Conservation (phyloP, 2,329 filamentous ascomycete species). For the Neonectria hederae region DNA sequence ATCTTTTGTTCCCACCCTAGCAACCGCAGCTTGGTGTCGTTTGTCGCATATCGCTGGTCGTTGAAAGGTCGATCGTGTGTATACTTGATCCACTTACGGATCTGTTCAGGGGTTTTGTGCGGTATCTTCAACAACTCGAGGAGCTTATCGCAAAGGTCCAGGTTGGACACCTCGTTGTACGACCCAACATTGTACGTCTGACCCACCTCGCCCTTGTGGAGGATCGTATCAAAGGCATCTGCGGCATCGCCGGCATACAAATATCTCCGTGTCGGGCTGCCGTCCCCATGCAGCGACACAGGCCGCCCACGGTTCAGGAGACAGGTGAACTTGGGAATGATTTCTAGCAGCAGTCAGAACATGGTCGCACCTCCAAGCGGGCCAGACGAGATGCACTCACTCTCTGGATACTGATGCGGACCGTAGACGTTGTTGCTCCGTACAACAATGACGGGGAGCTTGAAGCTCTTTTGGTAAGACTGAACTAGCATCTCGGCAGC, state of each 20-base stretch:
- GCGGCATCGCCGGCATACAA: slow-evolving; percentile 82
- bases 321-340: slow-evolving; percentile 84
- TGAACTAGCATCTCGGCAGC: slow-evolving; percentile 88
- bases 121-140: slow-evolving; percentile 69
- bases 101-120: slow-evolving; percentile 59
- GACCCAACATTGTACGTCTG: slow-evolving; percentile 87
- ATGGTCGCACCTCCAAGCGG: neutral
- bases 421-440: slow-evolving; percentile 88
- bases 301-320: slow-evolving; percentile 73
- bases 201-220: slow-evolving; percentile 78
- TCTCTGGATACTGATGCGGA: slow-evolving; percentile 85
- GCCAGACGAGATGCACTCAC: slow-evolving; percentile 56
- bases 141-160: slow-evolving; percentile 72
- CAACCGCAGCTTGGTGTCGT: slow-evolving; percentile 72
- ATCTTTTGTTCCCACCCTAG: slow-evolving; percentile 78
- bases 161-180: slow-evolving; percentile 79
- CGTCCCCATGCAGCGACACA: slow-evolving; percentile 80
- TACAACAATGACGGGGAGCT: slow-evolving; percentile 81
- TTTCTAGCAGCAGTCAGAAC: slow-evolving; percentile 63
- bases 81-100: slow-evolving; percentile 75
- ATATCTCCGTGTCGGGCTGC: slow-evolving; percentile 77
- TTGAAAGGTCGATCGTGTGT: slow-evolving; percentile 83
- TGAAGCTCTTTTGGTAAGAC: slow-evolving; percentile 86
- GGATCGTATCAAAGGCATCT: slow-evolving; percentile 84
- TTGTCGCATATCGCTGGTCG: slow-evolving; percentile 77